Evolutionary conservation across 805 yeast species (phyloP).

Genomic region (Vanderwaltozyma polyspora): DNA sequence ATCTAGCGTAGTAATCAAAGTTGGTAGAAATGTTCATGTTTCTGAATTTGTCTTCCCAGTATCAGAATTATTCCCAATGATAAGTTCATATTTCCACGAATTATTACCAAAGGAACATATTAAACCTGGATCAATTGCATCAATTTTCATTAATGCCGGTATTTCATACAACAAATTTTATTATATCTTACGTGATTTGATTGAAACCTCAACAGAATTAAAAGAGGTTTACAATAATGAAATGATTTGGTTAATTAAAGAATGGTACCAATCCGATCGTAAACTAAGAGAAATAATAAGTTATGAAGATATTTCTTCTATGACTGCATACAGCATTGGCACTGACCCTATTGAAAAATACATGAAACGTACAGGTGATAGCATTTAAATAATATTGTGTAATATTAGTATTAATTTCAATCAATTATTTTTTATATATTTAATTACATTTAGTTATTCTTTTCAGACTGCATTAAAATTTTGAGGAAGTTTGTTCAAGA

Average conservation of each 20-base stretch:
- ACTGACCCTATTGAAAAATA: conserved; percentile 49
- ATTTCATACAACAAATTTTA: conserved; percentile 55
- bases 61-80: conserved; percentile 52
- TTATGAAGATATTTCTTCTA: conserved; percentile 32
- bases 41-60: conserved; percentile 77
- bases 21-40: conserved; percentile 55
- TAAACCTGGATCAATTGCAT: conserved; percentile 43
- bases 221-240: conserved; percentile 42
- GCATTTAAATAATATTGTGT: conserved; percentile 14
- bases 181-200: conserved; percentile 48
- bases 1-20: conserved; percentile 29
- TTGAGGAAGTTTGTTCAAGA: no score
- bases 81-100: conserved; percentile 45
- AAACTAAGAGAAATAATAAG: conserved; percentile 48
- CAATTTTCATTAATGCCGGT: conserved; percentile 53
- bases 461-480: no score
- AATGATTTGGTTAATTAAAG: conserved; percentile 51
- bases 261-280: conserved; percentile 58
- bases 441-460: no score
- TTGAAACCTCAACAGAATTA: conserved; percentile 39
- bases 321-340: conserved; percentile 38
- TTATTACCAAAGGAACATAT: conserved; percentile 30
- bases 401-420: no score
- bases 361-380: conserved; percentile 31
- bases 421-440: no score